phyloP scores from a whole-genome alignment of 805 yeast genomes.

The Candida palmyrensis region DNA sequence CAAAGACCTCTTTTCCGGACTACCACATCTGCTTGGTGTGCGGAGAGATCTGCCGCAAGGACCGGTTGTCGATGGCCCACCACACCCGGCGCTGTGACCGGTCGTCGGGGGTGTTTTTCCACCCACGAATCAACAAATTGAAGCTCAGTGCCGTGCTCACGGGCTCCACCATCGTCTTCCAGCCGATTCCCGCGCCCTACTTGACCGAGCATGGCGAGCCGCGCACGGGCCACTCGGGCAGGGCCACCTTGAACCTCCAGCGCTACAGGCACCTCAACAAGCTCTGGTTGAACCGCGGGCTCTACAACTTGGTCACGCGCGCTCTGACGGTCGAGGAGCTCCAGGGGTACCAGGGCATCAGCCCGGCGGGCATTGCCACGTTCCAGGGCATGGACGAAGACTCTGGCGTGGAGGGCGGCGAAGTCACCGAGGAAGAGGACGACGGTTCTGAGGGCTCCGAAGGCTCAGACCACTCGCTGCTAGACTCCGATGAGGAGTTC shows the following conservation, averaged over 20 bases:
- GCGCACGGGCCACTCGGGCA: slow-evolving; percentile 50
- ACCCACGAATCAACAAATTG: slow-evolving; percentile 21
- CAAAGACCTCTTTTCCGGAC: slow-evolving; percentile 13
- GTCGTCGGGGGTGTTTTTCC: slow-evolving; percentile 22
- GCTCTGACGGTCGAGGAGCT: too few species aligned
- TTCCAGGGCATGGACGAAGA: slow-evolving; percentile 1
- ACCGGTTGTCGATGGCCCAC: slow-evolving; percentile 18
- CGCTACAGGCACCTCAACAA: slow-evolving; percentile 55
- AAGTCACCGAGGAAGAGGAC: slow-evolving; percentile 6
- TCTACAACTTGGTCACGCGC: slow-evolving; percentile 35
- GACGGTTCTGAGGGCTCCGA: too few species aligned
- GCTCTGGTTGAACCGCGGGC: slow-evolving; percentile 58
- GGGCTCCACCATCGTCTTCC: not conserved
- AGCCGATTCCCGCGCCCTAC: slow-evolving; percentile 58
- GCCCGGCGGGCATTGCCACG: too few species aligned
- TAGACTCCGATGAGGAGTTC: too few species aligned
- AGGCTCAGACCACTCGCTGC: too few species aligned
- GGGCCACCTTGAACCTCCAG: slow-evolving; percentile 48
- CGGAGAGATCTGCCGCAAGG: slow-evolving; percentile 27
- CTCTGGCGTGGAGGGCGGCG: slow-evolving; percentile 1
- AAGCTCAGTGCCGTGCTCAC: slow-evolving; percentile 15
- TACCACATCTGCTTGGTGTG: slow-evolving; percentile 32
- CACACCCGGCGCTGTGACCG: slow-evolving; percentile 15
- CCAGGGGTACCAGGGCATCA: too few species aligned
- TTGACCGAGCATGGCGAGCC: slow-evolving; percentile 74